Evolutionary conservation across 495 filamentous ascomycete species (phyloP).

Genomic region (Tetracladium setigerum): DNA sequence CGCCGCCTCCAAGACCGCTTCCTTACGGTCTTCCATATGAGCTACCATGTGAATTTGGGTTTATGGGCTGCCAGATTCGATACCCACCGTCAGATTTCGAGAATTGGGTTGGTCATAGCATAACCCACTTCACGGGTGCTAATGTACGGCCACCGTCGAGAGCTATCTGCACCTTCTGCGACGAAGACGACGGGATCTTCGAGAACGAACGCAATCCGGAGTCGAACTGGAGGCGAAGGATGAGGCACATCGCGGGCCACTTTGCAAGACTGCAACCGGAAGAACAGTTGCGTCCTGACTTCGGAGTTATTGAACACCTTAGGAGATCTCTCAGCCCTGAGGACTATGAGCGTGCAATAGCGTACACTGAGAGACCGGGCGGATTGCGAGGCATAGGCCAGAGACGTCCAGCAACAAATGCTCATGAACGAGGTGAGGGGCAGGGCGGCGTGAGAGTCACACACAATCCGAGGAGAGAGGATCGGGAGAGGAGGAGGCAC

Average conservation of each 20-base stretch:
- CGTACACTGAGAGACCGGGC: conserved; percentile 8
- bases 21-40: conserved; percentile 3
- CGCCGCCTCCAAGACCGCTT: background rate
- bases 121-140: conserved; percentile 24
- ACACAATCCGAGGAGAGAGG: no score
- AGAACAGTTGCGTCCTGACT: conserved; percentile 32
- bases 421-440: no score
- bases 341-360: conserved; percentile 2
- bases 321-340: background rate
- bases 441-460: no score
- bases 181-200: conserved; percentile 14
- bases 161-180: conserved; percentile 41
- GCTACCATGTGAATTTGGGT: conserved; percentile 13
- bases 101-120: conserved; percentile 37
- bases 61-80: background rate
- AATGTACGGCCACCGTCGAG: conserved; percentile 22
- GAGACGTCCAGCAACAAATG: no score
- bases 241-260: conserved; percentile 37
- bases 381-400: no score
- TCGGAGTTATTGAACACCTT: conserved; percentile 16
- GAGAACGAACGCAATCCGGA: background rate
- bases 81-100: conserved; percentile 30
- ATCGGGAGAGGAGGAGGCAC: no score
- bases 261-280: conserved; percentile 16
- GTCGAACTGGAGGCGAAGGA: conserved; percentile 22